Evolutionary conservation across 345 rosid species (phyloP), one percentile per base, ranked within the genome.

Genomic region (Brassica carinata): DNA sequence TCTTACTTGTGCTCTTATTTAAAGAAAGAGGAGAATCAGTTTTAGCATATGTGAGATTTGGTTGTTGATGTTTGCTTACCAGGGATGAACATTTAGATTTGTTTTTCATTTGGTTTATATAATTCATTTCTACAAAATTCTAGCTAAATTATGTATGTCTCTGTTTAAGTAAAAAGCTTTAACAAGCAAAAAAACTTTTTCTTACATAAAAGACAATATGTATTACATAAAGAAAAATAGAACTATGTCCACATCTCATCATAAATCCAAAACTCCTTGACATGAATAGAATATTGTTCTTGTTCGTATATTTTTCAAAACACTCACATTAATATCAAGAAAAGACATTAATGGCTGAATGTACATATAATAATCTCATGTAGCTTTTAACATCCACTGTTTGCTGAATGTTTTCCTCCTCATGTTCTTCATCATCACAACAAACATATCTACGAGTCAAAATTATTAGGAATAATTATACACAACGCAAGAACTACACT

Each of bases 311-410:
- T 33, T 78, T 53, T 53, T 36, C 2, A 61, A 59, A 69, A 19
- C 55, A 17, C 70, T 71, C 82, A 7, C 66, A 71, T 71, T 64
- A 71, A 64, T 64, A 71, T 69, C 58, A 15, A 18, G 1, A 17
- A 72, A 59, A 27, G 58, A 72, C 31, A 72, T 36, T 5, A 11
- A 43, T 62, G 64, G 66, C 34, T 34, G 19, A 79, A 69, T 68
- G 64, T 79, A 69, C 74, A 59, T 17, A 79, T 19, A 59, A 62
- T 38, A 68, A 74, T 73, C 30, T 73, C 64, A 68, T 67, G 55
- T 55, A 79, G 78, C 51, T 74, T 73, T 5, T 26, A 9, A 11
- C 73, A 26, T 55, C 26, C 73, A 72, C 33, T 72, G 57, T 34
- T 63, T 48, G 71, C 81, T 51, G 48, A 18, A 33, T 33, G 15